These are phyloP conservation scores for Salmacisia buchloeana DNA, from an alignment of 1,284 basidiomycete genomes.

Conservation along the genomic window DNA sequence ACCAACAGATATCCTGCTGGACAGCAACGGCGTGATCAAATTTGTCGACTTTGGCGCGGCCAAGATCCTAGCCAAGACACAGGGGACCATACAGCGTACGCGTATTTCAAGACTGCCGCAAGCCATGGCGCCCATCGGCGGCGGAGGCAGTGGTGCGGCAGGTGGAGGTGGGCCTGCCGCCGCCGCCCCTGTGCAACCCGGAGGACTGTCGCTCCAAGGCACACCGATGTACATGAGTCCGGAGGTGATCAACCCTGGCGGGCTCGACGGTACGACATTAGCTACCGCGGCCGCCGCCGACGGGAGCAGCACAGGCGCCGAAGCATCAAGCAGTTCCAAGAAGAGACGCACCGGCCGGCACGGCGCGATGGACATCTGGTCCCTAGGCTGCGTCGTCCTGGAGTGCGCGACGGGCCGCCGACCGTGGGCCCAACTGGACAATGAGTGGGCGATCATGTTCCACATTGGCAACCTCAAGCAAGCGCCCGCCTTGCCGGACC, in stretches of 20 bases:
- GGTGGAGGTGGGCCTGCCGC: conserved; percentile 55
- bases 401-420: conserved; percentile 94
- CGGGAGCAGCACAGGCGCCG: not conserved
- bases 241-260: conserved; percentile 42
- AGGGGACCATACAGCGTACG: conserved; percentile 58
- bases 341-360: not conserved
- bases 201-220: not conserved
- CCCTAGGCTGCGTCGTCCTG: conserved; percentile 88
- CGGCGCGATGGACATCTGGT: conserved; percentile 97
- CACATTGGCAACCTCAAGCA: conserved; percentile 96
- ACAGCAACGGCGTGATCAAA: conserved; percentile 89
- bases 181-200: conserved; percentile 22
- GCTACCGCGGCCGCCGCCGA: conserved; percentile 61
- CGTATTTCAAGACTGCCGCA: conserved; percentile 13
- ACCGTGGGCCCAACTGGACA: conserved; percentile 97
- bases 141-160: conserved; percentile 42
- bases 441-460: conserved; percentile 99
- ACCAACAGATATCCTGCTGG: conserved; percentile 73
- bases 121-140: conserved; percentile 17
- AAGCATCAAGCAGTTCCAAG: not conserved
- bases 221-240: conserved; percentile 16
- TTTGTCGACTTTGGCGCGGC: conserved; percentile 98
- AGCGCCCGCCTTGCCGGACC: conserved; percentile 88
- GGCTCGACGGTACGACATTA: not conserved
- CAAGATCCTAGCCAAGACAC: conserved; percentile 91